phyloP scores from a whole-genome alignment of 1,284 basidiomycete genomes.

The Stereum hirsutum region DNA sequence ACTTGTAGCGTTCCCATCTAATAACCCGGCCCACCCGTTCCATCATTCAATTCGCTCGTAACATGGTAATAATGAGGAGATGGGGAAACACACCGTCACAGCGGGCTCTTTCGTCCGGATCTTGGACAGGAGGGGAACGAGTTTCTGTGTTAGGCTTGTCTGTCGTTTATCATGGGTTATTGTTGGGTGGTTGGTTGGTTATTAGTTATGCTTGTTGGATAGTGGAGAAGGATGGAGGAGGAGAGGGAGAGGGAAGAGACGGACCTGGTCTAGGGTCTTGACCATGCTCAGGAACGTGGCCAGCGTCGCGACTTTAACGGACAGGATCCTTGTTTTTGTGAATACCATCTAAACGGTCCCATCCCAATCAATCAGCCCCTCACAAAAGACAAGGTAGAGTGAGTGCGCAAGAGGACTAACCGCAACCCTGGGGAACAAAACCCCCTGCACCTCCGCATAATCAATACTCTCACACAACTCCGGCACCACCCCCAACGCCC shows the following conservation, averaged over 20 bases:
- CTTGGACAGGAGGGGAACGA: slow-evolving; percentile 89
- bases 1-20: slow-evolving; percentile 90
- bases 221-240: no score
- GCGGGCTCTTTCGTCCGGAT: slow-evolving; percentile 94
- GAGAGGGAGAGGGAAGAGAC: slow-evolving; percentile 8
- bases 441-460: slow-evolving; percentile 83
- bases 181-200: no score
- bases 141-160: slow-evolving; percentile 86
- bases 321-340: slow-evolving; percentile 78
- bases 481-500: slow-evolving; percentile 80
- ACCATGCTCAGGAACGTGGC: slow-evolving; percentile 90
- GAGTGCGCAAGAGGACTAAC: slow-evolving; percentile 36
- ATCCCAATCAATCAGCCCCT: not conserved
- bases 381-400: slow-evolving; percentile 2
- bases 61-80: not conserved
- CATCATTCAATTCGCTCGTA: not conserved
- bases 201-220: no score
- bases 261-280: slow-evolving; percentile 85
- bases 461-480: slow-evolving; percentile 89
- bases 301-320: slow-evolving; percentile 86
- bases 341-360: slow-evolving; percentile 60
- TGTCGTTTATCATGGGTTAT: no score
- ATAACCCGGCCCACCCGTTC: no score
- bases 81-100: slow-evolving; percentile 68
- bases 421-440: slow-evolving; percentile 82